Percentiles rank a stretch among this genome's conserved stretches.
phyloP scores from a whole-genome alignment of 805 yeast species.

The Zygoascus biomembranicola region DNA sequence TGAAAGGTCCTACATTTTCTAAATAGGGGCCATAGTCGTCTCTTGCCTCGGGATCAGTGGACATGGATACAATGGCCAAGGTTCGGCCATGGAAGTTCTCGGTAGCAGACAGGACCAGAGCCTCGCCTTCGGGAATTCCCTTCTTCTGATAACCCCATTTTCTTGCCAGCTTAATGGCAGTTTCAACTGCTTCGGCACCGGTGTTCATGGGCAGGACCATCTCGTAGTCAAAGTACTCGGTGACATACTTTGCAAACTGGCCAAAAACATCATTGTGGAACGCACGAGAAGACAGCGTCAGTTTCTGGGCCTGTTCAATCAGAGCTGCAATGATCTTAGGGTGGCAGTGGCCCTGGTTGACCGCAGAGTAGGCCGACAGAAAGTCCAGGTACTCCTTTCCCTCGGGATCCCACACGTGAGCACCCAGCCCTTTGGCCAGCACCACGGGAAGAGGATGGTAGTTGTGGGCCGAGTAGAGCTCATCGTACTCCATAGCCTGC shows the following conservation, averaged over 20 bases:
- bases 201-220: slow-evolving; percentile 97
- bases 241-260: slow-evolving; percentile 73
- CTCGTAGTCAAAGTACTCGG: slow-evolving; percentile 85
- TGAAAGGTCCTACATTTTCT: slow-evolving; percentile 71
- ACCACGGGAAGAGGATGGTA: slow-evolving; percentile 97
- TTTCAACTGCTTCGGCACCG: slow-evolving; percentile 98
- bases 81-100: slow-evolving; percentile 97
- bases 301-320: slow-evolving; percentile 72
- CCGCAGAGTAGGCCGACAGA: slow-evolving; percentile 92
- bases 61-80: slow-evolving; percentile 89
- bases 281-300: slow-evolving; percentile 88
- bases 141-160: slow-evolving; percentile 93
- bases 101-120: slow-evolving; percentile 77
- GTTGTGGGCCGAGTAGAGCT: slow-evolving; percentile 86
- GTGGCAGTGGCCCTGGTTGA: slow-evolving; percentile 97
- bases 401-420: slow-evolving; percentile 97
- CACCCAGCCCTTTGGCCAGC: slow-evolving; percentile 77
- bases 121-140: slow-evolving; percentile 74
- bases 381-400: slow-evolving; percentile 91
- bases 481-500: slow-evolving; percentile 61
- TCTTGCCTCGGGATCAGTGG: slow-evolving; percentile 91
- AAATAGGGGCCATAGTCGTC: slow-evolving; percentile 85
- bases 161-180: slow-evolving; percentile 88
- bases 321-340: slow-evolving; percentile 83
- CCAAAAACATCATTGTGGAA: slow-evolving; percentile 88